phyloP scores from a whole-genome alignment of 2,329 filamentous ascomycete genomes.

The Neurospora sp. region DNA sequence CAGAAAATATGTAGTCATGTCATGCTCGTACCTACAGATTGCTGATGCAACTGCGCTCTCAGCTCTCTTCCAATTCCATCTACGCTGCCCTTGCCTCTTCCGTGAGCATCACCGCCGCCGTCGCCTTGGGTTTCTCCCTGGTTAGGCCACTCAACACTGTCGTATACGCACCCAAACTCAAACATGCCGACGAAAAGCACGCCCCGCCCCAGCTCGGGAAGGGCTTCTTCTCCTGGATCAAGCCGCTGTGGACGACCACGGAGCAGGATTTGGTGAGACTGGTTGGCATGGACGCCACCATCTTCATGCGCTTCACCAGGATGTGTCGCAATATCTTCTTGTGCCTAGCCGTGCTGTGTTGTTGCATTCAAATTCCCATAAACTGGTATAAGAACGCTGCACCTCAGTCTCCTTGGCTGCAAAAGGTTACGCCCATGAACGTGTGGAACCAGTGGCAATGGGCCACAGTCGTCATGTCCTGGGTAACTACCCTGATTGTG shows the following conservation, averaged over 20 bases:
- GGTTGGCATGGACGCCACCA: constrained; percentile 80
- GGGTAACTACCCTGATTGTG: constrained; percentile 64
- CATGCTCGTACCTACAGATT: constrained; percentile 8
- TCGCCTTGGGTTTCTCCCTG: constrained; percentile 77
- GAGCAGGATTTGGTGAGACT: constrained; percentile 71
- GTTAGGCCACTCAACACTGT: constrained; percentile 84
- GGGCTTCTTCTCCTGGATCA: constrained; percentile 80
- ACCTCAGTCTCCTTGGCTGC: constrained; percentile 35
- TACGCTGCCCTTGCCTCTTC: constrained; percentile 75
- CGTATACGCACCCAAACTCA: constrained; percentile 89
- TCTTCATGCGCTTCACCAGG: constrained; percentile 79
- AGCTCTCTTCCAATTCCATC: constrained; percentile 51
- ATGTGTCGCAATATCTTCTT: constrained; percentile 93
- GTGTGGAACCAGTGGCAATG: constrained; percentile 45
- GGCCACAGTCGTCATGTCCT: constrained; percentile 50
- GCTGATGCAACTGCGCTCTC: constrained; percentile 1
- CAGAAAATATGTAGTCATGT: neutral
- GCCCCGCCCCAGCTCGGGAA: constrained; percentile 78
- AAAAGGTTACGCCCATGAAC: constrained; percentile 49
- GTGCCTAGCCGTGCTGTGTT: constrained; percentile 60
- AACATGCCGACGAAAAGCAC: constrained; percentile 85
- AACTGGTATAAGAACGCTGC: constrained; percentile 49
- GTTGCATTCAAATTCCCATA: constrained; percentile 70
- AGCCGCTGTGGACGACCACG: constrained; percentile 65
- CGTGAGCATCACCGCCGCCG: constrained; percentile 60